Conservation (phyloP, 305 asterid species). For the Galium porrigens region DNA sequence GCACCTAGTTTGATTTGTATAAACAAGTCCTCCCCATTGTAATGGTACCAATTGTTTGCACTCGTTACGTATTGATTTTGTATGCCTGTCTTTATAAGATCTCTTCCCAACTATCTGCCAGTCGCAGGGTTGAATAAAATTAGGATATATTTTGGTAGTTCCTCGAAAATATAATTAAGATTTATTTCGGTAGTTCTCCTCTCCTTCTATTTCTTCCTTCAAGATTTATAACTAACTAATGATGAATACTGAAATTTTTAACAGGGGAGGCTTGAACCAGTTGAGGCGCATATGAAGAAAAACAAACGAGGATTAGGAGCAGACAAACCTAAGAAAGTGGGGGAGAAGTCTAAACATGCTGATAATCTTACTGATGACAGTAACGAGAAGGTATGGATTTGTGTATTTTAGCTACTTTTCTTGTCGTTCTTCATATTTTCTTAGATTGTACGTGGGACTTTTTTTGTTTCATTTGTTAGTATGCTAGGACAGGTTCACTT, state of each 20-base stretch:
- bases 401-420: background rate
- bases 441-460: background rate
- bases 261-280: slow-evolving; percentile 89
- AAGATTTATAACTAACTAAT: background rate
- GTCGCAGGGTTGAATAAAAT: too few species aligned
- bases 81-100: too few species aligned
- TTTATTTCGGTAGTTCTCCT: too few species aligned
- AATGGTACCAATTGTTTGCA: too few species aligned
- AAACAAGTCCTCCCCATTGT: too few species aligned
- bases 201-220: too few species aligned
- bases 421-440: background rate
- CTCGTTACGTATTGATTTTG: too few species aligned
- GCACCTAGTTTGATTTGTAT: too few species aligned
- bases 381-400: slow-evolving; percentile 27
- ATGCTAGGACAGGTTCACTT: background rate
- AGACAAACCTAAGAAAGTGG: slow-evolving; percentile 38
- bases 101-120: too few species aligned
- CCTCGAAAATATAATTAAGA: too few species aligned
- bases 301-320: slow-evolving; percentile 84
- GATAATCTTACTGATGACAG: slow-evolving; percentile 17
- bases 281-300: slow-evolving; percentile 49
- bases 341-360: slow-evolving; percentile 14
- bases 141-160: too few species aligned
- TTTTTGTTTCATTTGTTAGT: background rate
- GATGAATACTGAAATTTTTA: slow-evolving; percentile 12